Evolutionary conservation across 805 yeast species (phyloP).

Genomic region (Candida boidinii): DNA sequence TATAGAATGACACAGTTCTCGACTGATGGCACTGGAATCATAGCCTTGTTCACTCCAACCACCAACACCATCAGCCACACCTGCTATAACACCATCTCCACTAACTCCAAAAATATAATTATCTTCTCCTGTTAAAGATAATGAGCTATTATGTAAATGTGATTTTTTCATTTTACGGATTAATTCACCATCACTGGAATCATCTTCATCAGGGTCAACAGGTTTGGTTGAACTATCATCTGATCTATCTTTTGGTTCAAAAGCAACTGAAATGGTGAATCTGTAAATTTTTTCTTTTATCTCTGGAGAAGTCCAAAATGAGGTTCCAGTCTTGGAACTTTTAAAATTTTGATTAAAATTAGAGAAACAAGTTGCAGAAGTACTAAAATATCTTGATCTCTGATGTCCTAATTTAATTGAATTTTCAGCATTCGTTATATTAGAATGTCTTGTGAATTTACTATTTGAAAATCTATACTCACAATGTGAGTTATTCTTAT

Average conservation of each 20-base stretch:
- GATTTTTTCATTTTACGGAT: constrained; percentile 19
- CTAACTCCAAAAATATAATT: constrained; percentile 48
- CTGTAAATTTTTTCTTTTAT: constrained; percentile 22
- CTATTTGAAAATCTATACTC: no score
- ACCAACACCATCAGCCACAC: constrained; percentile 95
- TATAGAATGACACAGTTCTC: constrained; percentile 63
- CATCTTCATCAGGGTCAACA: neutral
- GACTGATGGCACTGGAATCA: constrained; percentile 80
- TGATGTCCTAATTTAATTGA: no score
- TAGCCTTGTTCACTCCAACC: constrained; percentile 94
- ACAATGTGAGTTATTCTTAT: no score
- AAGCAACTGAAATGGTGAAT: constrained; percentile 59
- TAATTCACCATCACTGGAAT: constrained; percentile 14
- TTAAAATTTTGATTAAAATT: no score
- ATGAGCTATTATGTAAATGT: constrained; percentile 13
- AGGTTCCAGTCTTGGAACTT: constrained; percentile 1
- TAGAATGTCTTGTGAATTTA: no score
- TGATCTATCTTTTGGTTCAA: constrained; percentile 63
- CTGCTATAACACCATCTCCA: constrained; percentile 38
- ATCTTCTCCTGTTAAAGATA: constrained; percentile 73
- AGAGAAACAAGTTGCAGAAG: no score
- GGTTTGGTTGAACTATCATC: constrained; percentile 24
- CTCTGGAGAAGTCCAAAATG: constrained; percentile 1
- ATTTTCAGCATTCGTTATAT: no score
- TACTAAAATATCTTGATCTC: no score